Base-by-base conservation (phyloP, 2,329 filamentous ascomycete species). In the Corinectria fuckeliana region DNA sequence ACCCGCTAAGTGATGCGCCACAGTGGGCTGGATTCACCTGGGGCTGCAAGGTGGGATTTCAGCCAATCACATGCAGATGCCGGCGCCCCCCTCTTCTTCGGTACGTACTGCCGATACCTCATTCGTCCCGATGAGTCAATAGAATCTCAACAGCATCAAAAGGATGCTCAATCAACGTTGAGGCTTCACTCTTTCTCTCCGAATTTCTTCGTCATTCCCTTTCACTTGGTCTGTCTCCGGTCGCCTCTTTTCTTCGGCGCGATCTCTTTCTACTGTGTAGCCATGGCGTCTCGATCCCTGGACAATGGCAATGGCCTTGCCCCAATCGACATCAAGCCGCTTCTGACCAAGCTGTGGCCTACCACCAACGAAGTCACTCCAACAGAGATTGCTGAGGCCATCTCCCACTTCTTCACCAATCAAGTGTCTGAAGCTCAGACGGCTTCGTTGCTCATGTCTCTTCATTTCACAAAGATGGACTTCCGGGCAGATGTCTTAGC, bases 401-500 rank as follows among this genome's bases (percentile, higher is more conserved):
- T 98, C 69, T 89, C 92, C 4, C 84, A 94, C 72, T 96, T 97
- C 73, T 98, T 98, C 77, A 93, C 93, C 58, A 90, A 97, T 78
- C 87, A 88, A 66, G 82, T 98, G 16, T 94, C 91, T n/a, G 89
- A 91, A 36, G 91, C 93, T 8, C 95, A 98, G 75, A 91, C 91
- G 1, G 91, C 91, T 53, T 91, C 93, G 36, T 82, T 99, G 56
- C 82, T 98, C 51, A 97, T 95, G 72, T 91, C 93, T 54, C 82
- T 99, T 44, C 94, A 97, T 78, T 97, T 96, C 68, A 97, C 93
- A 2, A 88, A 89, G 58, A 86, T 92, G 75, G 95, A 98, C 76
- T 86, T 90, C 65, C 86, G 90, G 64, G 87, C 93, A 23, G 91
- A 95, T 71, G 91, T 99, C 38, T 86, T 99, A 67, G 91, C 92